phyloP scores from a whole-genome alignment of 768 basidiomycete genomes.

The Tricholoma hemisulphureum region DNA sequence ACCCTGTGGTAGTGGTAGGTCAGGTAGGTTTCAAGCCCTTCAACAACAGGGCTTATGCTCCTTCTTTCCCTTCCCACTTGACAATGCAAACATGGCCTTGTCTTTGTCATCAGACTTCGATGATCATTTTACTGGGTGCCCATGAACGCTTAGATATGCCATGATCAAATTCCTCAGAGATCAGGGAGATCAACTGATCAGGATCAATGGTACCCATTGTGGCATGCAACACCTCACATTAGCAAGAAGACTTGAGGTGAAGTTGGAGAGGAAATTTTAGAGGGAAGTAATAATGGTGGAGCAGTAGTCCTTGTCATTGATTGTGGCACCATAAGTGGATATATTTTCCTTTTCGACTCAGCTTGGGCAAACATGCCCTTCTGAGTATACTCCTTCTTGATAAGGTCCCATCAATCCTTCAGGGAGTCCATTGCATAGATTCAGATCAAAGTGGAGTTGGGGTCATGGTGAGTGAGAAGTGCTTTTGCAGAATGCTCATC shows the following conservation, averaged over 20 bases:
- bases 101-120: conserved; percentile 12
- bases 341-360: conserved; percentile 25
- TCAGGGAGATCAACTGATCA: conserved; percentile 21
- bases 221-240: background rate
- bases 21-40: too few species aligned
- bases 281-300: conserved; percentile 29
- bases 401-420: background rate
- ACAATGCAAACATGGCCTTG: conserved; percentile 17
- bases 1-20: too few species aligned
- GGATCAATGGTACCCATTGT: conserved; percentile 15
- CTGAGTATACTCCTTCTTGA: conserved; percentile 13
- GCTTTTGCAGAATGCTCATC: too few species aligned
- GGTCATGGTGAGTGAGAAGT: background rate
- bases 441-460: too few species aligned
- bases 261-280: conserved; percentile 21
- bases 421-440: conserved; percentile 15
- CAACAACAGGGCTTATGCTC: conserved; percentile 10
- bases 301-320: conserved; percentile 21
- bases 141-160: background rate
- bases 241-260: conserved; percentile 16
- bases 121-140: background rate
- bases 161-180: too few species aligned
- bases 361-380: conserved; percentile 28
- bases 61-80: conserved; percentile 4
- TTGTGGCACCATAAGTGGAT: conserved; percentile 23